These are phyloP conservation scores for Suillus ampliporus DNA, from an alignment of 768 basidiomycete species.

Conservation along the genomic window DNA sequence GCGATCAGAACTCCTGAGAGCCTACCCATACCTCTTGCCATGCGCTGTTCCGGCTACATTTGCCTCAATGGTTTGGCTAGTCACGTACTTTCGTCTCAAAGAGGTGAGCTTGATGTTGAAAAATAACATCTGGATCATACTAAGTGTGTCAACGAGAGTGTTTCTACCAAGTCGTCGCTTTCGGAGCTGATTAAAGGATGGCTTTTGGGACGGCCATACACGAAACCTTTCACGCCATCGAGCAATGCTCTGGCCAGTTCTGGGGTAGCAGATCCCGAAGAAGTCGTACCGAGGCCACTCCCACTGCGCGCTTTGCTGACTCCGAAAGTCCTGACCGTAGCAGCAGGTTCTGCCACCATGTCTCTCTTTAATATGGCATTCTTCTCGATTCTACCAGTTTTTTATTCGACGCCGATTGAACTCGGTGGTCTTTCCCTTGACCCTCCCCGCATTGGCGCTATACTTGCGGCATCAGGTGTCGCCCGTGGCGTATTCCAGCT, in stretches of 20 bases:
- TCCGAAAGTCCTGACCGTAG: slow-evolving; percentile 58
- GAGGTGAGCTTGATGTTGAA: background rate
- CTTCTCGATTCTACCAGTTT: slow-evolving; percentile 47
- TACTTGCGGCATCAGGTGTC: slow-evolving; percentile 31
- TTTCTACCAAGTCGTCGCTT: background rate
- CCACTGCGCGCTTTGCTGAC: slow-evolving; percentile 57
- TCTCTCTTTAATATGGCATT: slow-evolving; percentile 68
- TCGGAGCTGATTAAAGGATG: background rate
- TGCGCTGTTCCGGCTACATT: background rate
- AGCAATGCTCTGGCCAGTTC: background rate
- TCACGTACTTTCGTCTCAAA: background rate
- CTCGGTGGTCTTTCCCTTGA: slow-evolving; percentile 33
- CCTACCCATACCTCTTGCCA: too few species aligned
- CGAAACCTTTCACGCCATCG: background rate
- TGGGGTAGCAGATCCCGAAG: background rate
- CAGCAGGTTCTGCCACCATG: slow-evolving; percentile 63
- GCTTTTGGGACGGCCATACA: background rate
- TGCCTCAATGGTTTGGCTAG: background rate
- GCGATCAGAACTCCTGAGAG: too few species aligned
- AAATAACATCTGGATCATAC: background rate
- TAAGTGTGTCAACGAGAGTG: background rate
- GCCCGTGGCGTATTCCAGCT: slow-evolving; percentile 55
- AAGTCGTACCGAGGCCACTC: slow-evolving; percentile 29
- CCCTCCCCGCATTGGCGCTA: slow-evolving; percentile 36
- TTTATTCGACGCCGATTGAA: slow-evolving; percentile 35